A percentile compares a stretch with the other conserved stretches of the same genome.
Conservation (phyloP, 108 stramenopile species). For the Conticribra weissflogii region DNA sequence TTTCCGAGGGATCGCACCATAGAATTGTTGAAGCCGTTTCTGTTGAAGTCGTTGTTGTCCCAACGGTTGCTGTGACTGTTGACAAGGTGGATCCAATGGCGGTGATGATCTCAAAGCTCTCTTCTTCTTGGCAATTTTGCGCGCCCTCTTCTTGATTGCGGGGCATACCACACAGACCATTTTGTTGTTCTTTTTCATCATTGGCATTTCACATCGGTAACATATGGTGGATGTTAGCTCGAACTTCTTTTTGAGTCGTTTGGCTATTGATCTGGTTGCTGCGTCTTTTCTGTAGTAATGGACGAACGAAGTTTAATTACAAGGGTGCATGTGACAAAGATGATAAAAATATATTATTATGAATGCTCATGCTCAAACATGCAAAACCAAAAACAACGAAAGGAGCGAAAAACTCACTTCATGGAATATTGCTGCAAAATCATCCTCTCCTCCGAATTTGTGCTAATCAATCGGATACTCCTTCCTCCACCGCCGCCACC, state of each 20-base stretch:
- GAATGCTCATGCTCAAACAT: background rate
- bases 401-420: slow-evolving; percentile 20
- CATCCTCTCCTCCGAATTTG: slow-evolving; percentile 43
- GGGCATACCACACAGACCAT: slow-evolving; percentile 42
- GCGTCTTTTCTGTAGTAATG: slow-evolving; percentile 20
- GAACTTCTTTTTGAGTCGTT: slow-evolving; percentile 24
- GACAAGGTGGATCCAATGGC: background rate
- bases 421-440: slow-evolving; percentile 38
- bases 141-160: slow-evolving; percentile 31
- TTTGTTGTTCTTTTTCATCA: slow-evolving; percentile 23
- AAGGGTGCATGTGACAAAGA: background rate
- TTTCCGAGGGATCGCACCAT: background rate
- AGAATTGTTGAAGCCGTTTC: background rate
- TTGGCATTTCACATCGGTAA: slow-evolving; percentile 44
- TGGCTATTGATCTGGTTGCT: slow-evolving; percentile 47
- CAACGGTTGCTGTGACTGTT: too few species aligned
- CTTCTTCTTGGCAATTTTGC: slow-evolving; percentile 28
- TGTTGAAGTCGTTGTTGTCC: background rate
- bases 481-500: background rate
- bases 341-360: background rate
- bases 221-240: slow-evolving; percentile 34
- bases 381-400: too few species aligned
- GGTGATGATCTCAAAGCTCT: slow-evolving; percentile 19
- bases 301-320: background rate
- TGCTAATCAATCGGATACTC: slow-evolving; percentile 14